Evolutionary conservation across 2,329 filamentous ascomycete species (phyloP).

Genomic region (Botrytis hyacinthi): DNA sequence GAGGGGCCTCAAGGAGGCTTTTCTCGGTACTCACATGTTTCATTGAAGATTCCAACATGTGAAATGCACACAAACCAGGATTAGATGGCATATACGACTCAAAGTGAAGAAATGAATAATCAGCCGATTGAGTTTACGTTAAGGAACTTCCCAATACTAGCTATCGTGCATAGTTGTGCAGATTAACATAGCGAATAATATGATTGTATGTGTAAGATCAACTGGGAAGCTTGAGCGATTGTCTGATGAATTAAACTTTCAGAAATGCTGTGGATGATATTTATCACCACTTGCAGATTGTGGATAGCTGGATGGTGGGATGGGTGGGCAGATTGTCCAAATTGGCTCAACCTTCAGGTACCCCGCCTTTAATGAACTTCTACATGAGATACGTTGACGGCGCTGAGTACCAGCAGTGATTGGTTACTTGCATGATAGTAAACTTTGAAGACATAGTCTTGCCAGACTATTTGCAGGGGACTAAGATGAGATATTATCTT

Average conservation of each 20-base stretch:
- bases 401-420: neutral
- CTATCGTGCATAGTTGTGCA: neutral
- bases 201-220: neutral
- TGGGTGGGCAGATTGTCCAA: neutral
- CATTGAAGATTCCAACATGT: neutral
- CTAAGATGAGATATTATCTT: neutral
- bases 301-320: neutral
- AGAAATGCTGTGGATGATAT: neutral
- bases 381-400: neutral
- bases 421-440: neutral
- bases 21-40: neutral
- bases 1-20: neutral
- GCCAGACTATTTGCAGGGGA: neutral
- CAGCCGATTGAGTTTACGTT: neutral
- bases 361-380: neutral
- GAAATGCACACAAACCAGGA: neutral
- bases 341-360: neutral
- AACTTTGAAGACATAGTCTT: neutral
- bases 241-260: no score
- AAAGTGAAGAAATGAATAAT: neutral
- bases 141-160: conserved; percentile 4
- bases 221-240: neutral
- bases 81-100: neutral
- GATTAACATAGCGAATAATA: neutral
- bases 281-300: neutral